These are phyloP conservation scores for Nowakowskiella sp. DNA, from an alignment of 192 early-diverging fungal species.

Conservation along the genomic window DNA sequence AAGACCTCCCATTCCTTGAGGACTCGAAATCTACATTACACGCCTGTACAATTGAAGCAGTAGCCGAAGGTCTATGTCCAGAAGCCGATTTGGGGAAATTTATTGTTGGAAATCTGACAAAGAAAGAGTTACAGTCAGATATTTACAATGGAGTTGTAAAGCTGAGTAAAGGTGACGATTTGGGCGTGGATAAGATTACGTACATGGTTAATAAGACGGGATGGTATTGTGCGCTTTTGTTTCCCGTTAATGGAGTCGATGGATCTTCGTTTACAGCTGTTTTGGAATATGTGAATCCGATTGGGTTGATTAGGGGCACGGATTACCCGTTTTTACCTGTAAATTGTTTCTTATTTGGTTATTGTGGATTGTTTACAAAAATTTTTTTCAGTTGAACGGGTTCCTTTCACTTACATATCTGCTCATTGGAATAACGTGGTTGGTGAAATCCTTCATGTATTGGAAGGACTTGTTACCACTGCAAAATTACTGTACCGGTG, in stretches of 20 bases:
- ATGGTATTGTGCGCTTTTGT: conserved; percentile 69
- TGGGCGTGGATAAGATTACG: conserved; percentile 12
- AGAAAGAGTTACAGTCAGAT: conserved; percentile 7
- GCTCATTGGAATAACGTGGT: conserved; percentile 68
- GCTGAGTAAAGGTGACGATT: conserved; percentile 2
- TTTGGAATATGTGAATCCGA: conserved; percentile 64
- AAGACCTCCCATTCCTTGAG: conserved; percentile 15
- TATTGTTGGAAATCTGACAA: too few species aligned
- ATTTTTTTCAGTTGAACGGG: conserved; percentile 62
- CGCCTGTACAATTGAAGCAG: not conserved
- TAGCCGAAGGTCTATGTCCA: conserved; percentile 11
- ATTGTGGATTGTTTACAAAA: not conserved
- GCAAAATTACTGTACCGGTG: conserved; percentile 81
- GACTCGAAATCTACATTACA: not conserved
- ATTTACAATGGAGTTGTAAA: conserved; percentile 23
- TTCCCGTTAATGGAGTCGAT: conserved; percentile 27
- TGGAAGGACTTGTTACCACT: conserved; percentile 87
- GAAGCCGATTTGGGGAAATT: conserved; percentile 21
- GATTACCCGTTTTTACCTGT: conserved; percentile 85
- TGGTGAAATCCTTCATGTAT: conserved; percentile 62
- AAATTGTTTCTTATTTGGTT: conserved; percentile 6
- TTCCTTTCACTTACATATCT: conserved; percentile 66
- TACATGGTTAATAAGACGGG: conserved; percentile 72
- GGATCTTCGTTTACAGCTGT: conserved; percentile 39
- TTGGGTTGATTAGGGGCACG: conserved; percentile 73